Conservation (phyloP, 2,329 filamentous ascomycete species). For the Sporothrix sp. region DNA sequence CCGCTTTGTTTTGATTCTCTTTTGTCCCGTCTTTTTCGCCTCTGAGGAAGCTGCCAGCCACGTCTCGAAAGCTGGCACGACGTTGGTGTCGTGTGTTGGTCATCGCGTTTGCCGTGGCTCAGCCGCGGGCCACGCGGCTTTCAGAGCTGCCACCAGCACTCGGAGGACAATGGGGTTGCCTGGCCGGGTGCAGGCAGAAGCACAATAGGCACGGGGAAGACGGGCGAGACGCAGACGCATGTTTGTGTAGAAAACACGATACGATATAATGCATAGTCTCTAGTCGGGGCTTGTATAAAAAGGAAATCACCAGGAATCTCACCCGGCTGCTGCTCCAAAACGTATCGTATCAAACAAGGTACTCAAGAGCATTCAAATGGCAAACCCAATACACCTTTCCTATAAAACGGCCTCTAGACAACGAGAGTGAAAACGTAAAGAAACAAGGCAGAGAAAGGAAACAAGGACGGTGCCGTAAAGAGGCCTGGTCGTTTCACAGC, state of each 20-base stretch:
- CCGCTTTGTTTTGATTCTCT: background rate
- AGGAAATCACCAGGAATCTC: background rate
- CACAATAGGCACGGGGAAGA: background rate
- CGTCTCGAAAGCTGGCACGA: background rate
- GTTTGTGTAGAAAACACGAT: background rate
- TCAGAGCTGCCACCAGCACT: background rate
- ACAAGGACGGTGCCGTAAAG: background rate
- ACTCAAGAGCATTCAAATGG: too few species aligned
- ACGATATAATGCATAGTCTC: background rate
- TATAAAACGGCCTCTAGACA: too few species aligned
- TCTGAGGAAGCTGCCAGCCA: background rate
- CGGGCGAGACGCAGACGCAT: background rate
- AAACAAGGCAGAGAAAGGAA: background rate
- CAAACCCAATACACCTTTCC: too few species aligned
- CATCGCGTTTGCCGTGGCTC: background rate
- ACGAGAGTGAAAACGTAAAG: background rate
- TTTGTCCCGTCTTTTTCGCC: background rate
- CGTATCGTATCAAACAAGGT: background rate
- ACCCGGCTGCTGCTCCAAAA: too few species aligned
- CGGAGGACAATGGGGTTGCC: background rate
- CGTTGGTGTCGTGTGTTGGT: background rate
- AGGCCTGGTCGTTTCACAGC: too few species aligned
- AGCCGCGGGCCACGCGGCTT: slow-evolving; percentile 3
- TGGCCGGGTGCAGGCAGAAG: background rate
- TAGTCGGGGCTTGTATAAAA: background rate